These are phyloP conservation scores for Escallonia rubra DNA, from an alignment of 129 eudicot genomes.

Conservation along the genomic window DNA sequence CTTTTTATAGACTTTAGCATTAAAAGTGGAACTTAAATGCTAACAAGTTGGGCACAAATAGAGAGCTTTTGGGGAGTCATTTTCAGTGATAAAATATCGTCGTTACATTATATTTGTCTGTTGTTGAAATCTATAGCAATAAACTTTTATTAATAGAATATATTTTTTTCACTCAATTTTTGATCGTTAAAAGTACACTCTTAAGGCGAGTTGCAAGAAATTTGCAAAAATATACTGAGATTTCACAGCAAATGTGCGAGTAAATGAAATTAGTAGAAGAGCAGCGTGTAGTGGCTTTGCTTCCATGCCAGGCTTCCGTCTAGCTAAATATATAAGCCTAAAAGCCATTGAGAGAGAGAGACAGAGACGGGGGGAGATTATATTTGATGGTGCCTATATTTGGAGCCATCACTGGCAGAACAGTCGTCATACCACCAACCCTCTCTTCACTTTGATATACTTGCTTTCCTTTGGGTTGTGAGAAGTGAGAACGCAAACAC, in stretches of 20 bases:
- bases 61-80: too few relatives aligned
- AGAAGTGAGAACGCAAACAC: slow-evolving; percentile 2
- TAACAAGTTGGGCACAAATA: too few relatives aligned
- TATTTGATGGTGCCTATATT: slow-evolving; percentile 1
- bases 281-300: slow-evolving; percentile 22
- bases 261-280: not conserved
- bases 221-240: too few relatives aligned
- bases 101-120: too few relatives aligned
- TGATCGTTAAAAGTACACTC: too few relatives aligned
- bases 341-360: slow-evolving; percentile 5
- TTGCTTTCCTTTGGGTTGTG: slow-evolving; percentile 4
- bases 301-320: slow-evolving; percentile 41
- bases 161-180: too few relatives aligned
- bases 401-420: slow-evolving; percentile 6
- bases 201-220: too few relatives aligned
- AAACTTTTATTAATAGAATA: too few relatives aligned
- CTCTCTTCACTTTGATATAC: slow-evolving; percentile 11
- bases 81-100: too few relatives aligned
- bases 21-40: too few relatives aligned
- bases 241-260: not conserved
- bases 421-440: slow-evolving; percentile 26
- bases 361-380: not conserved
- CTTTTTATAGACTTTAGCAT: too few relatives aligned
- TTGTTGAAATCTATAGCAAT: too few relatives aligned
- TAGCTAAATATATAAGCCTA: slow-evolving; percentile 4